Evolutionary conservation across 495 filamentous ascomycete species (phyloP), one percentile per base, ranked within the genome.

Genomic region (Penicillium fimorum): DNA sequence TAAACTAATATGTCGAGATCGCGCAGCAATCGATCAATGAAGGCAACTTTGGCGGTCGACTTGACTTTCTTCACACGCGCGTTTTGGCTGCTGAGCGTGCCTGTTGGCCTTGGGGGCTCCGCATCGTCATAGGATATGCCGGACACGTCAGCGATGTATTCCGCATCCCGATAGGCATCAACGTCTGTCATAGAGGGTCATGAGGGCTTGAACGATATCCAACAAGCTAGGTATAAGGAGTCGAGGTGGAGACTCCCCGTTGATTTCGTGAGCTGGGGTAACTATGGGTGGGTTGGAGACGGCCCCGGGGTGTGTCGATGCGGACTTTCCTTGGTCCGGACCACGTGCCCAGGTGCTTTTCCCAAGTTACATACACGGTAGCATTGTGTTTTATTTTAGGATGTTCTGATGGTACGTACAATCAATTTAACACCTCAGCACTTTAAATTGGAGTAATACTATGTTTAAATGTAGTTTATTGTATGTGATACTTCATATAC

Each of bases 1-100:
- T 91, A 92, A 30, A 92, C 83, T n/a, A 92, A 55, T 60, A 87
- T 86, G 71, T 96, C 91, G 45, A 96, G 75, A 64, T 84, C 86
- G 55, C 82, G 80, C 62, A 90, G 79, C 32, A 95, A 71, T 48
- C 86, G 77, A 61, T 84, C 85, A 54, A 94, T 80, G 65, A 89
- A 84, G 51, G 85, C 76, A 35, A 77, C 75, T 59, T 76, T 77
- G 20, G 70, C 69, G 2, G 70, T 60, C 2, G 66, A 65, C 47
- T 76, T 72, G 33, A 66, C 61, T 57, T 72, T 77, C 63, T 64
- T 77, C 55, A 73, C 57, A 62, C 69, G 66, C 52, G 58, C 60
- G 48, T 72, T 64, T 35, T 70, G 64, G 50, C 58, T 62, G 52
- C 63, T 62, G 58, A 43, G 55, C 17, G 52, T 51, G 53, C 40